These are phyloP conservation scores for Phytopythium ostracodes DNA, from an alignment of 352 stramenopile genomes.

Conservation along the genomic window DNA sequence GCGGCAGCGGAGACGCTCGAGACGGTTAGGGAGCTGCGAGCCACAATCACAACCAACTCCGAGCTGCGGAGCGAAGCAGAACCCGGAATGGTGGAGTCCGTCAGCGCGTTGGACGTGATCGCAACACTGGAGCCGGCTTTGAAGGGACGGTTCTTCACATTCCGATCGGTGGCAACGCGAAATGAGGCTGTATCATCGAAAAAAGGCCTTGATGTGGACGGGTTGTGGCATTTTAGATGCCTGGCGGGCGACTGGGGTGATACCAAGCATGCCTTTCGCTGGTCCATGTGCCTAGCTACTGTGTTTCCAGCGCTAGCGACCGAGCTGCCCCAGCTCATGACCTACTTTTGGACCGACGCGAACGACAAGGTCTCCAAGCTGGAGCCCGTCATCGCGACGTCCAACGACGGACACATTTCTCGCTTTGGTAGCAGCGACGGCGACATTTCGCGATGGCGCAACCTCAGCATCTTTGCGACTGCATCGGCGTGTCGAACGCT, in stretches of 20 bases:
- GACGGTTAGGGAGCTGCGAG: conserved; percentile 1
- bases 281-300: conserved; percentile 41
- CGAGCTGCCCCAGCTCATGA: conserved; percentile 43
- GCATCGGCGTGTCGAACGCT: conserved; percentile 39
- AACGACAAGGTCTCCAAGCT: conserved; percentile 57
- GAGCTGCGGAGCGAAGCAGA: not conserved
- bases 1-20: conserved; percentile 29
- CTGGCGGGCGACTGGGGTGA: conserved; percentile 9
- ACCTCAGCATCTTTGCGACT: conserved; percentile 55
- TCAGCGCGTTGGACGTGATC: conserved; percentile 16
- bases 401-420: conserved; percentile 5
- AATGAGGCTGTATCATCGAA: not conserved
- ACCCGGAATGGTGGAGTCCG: no score
- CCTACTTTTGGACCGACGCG: conserved; percentile 65
- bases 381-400: conserved; percentile 46
- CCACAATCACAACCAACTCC: not conserved
- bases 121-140: conserved; percentile 24
- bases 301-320: conserved; percentile 38
- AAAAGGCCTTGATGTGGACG: not conserved
- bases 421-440: not conserved
- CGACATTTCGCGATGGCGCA: conserved; percentile 51
- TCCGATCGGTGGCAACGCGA: not conserved
- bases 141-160: conserved; percentile 25
- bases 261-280: conserved; percentile 42
- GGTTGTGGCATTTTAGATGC: conserved; percentile 1